Percentiles rank a stretch among this genome's conserved stretches.
Evolutionary conservation across 1,284 basidiomycete genomes (phyloP).

Genomic region (Marasmius sp.): DNA sequence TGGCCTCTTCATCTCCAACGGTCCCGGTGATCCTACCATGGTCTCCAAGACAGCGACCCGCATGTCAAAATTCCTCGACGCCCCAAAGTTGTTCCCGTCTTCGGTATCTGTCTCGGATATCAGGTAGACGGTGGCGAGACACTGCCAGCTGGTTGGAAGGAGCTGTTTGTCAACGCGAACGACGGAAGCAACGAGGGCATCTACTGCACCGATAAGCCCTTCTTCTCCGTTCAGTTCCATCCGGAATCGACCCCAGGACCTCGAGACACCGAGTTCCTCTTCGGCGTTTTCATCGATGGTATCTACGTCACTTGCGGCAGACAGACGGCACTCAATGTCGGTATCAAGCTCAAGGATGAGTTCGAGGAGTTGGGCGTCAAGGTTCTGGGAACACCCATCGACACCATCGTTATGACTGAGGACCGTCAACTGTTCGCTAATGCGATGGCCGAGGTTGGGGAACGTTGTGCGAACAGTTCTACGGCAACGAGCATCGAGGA

Average conservation of each 20-base stretch:
- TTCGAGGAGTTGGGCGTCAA: conserved; percentile 86
- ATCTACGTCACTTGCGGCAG: conserved; percentile 99
- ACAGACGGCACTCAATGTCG: conserved; percentile 96
- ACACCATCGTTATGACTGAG: conserved; percentile 97
- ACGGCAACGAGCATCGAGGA: conserved; percentile 87
- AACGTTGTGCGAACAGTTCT: conserved; percentile 88
- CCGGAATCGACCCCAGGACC: conserved; percentile 99
- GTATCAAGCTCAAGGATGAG: conserved; percentile 97
- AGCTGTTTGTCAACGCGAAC: conserved; percentile 96
- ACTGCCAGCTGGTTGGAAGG: conserved; percentile 87
- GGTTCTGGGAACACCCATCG: conserved; percentile 95
- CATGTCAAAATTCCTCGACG: conserved; percentile 67
- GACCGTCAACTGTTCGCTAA: conserved; percentile 93
- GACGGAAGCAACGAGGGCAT: conserved; percentile 98
- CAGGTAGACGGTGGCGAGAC: conserved; percentile 81
- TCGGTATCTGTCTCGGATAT: conserved; percentile 98
- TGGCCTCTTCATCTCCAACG: conserved; percentile 97
- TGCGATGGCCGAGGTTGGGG: conserved; percentile 96
- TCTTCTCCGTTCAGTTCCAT: conserved; percentile 99
- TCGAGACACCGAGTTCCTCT: conserved; percentile 97
- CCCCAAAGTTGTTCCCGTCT: conserved; percentile 82
- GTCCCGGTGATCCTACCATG: conserved; percentile 95
- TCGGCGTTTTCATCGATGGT: conserved; percentile 98
- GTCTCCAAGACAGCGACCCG: conserved; percentile 74
- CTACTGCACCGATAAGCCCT: conserved; percentile 87